Base-by-base conservation (phyloP, 371 early-diverging fungal genomes). In the Actinomortierella wolfii region DNA sequence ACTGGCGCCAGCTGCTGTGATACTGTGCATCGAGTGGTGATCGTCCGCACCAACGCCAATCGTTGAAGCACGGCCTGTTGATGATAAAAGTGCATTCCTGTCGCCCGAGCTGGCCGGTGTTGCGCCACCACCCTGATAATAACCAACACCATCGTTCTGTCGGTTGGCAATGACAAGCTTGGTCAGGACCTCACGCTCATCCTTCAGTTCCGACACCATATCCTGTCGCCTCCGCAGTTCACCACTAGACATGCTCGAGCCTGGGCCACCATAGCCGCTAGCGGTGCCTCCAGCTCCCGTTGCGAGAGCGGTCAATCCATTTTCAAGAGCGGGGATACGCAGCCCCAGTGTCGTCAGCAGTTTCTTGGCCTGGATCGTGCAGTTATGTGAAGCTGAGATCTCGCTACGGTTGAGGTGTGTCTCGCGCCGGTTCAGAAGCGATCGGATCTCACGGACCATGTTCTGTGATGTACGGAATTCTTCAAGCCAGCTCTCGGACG, bases 401-500 rank as follows among this genome's bases (percentile, higher is more conserved):
- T 93, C 91, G 54, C 87, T 90, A 15, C 86, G 79, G 20, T 87
- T 83, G 54, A 88, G 74, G 52, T 85, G 90, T 20, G 83, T 90
- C 64, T 85, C 93, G 17, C 86, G 86, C 45, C 81, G 81, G 57
- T 85, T 86, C 53, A 89, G 78, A 60, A 83, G 82, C 1, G 91
- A 83, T 1, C 94, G 82, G 25, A 94, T 84, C 45, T 92, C 89
- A 13, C 90, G 79, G 8, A 86, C 81, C 2, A 83, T 57, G 18
- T 76, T 79, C 54, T 87, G 83, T 17, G 89, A 69, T 8, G 80
- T 73, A 18, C 86, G 84, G 59, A 84, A 88, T 60, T 93, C 94
- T 49, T 90, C 89, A 23, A 95, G 77, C 97, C 97, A 96, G n/a
- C 83, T 83, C 48, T 90, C 91, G 5, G 92, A 84, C 2, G 89